phyloP scores from a whole-genome alignment of 2,329 filamentous ascomycete genomes.

The Xylariaceae sp. region DNA sequence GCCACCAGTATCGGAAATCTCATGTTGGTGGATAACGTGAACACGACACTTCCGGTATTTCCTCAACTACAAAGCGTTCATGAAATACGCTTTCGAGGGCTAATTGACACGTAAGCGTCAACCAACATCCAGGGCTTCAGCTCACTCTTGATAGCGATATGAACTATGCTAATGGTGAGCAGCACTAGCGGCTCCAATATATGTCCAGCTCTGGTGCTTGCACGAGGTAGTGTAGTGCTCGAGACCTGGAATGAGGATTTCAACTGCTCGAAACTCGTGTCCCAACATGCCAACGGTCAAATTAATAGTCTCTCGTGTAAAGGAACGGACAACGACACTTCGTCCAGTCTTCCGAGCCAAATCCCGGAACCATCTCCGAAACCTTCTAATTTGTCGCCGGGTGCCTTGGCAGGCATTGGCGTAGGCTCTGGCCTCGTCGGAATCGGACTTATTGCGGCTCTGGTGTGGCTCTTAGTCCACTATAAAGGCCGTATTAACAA shows the following conservation, averaged over 20 bases:
- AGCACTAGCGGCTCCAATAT: conserved; percentile 9
- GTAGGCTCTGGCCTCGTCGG: conserved; percentile 1
- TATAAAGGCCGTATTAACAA: neutral
- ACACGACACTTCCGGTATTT: conserved; percentile 6
- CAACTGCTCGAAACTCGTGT: conserved; percentile 13
- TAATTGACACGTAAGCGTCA: conserved; percentile 14
- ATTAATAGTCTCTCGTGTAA: conserved; percentile 8
- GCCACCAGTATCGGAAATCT: neutral
- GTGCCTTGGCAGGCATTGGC: conserved; percentile 7
- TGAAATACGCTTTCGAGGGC: conserved; percentile 7
- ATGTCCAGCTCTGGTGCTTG: conserved; percentile 5
- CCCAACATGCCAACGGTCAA: conserved; percentile 1
- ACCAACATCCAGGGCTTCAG: too few relatives aligned
- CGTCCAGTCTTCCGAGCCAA: neutral
- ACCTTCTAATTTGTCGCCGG: neutral
- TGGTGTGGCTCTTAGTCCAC: conserved; percentile 5
- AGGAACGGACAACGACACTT: conserved; percentile 4
- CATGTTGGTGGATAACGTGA: conserved; percentile 3
- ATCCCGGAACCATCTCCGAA: neutral
- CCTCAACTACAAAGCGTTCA: neutral
- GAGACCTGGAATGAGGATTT: conserved; percentile 14
- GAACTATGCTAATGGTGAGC: too few relatives aligned
- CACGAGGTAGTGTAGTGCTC: conserved; percentile 3
- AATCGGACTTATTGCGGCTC: neutral
- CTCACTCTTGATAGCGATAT: too few relatives aligned